A percentile compares a stretch with the other conserved stretches of the same genome.
These are phyloP conservation scores for Rhizopus delemar DNA, from an alignment of 371 early-diverging fungal genomes.

Conservation along the genomic window DNA sequence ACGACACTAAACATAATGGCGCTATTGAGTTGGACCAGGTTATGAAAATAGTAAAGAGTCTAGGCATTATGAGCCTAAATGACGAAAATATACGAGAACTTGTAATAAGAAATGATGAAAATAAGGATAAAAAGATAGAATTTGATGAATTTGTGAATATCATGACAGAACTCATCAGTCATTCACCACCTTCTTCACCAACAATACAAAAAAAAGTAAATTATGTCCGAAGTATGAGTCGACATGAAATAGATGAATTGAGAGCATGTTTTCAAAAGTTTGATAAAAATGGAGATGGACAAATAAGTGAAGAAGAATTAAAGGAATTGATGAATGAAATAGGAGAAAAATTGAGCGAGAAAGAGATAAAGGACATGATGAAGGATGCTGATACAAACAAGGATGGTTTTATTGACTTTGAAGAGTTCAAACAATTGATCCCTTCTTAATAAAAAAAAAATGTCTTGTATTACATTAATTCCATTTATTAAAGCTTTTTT, in stretches of 20 bases:
- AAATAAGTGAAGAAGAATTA: constrained; percentile 69
- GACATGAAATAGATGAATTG: constrained; percentile 42
- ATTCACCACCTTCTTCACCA: background rate
- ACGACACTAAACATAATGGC: constrained; percentile 27
- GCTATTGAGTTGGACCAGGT: constrained; percentile 20
- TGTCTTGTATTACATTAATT: constrained; percentile 44
- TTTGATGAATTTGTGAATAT: constrained; percentile 75
- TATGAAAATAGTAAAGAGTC: constrained; percentile 23
- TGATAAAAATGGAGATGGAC: constrained; percentile 75
- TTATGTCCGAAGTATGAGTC: constrained; percentile 19
- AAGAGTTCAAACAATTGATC: constrained; percentile 64
- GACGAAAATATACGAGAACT: constrained; percentile 9
- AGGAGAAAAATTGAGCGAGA: constrained; percentile 69
- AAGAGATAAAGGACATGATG: constrained; percentile 84
- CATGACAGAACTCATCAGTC: constrained; percentile 44
- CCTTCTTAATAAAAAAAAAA: constrained; percentile 31
- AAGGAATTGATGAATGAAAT: constrained; percentile 70
- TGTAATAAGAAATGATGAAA: constrained; percentile 21
- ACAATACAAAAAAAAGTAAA: background rate
- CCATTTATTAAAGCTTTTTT: background rate
- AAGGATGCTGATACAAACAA: constrained; percentile 76
- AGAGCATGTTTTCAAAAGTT: constrained; percentile 42
- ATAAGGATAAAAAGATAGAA: constrained; percentile 53
- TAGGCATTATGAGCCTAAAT: constrained; percentile 11
- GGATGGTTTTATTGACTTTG: constrained; percentile 65